Evolutionary conservation across 495 filamentous ascomycete genomes (phyloP).

Genomic region (Penicillium pancosmium): DNA sequence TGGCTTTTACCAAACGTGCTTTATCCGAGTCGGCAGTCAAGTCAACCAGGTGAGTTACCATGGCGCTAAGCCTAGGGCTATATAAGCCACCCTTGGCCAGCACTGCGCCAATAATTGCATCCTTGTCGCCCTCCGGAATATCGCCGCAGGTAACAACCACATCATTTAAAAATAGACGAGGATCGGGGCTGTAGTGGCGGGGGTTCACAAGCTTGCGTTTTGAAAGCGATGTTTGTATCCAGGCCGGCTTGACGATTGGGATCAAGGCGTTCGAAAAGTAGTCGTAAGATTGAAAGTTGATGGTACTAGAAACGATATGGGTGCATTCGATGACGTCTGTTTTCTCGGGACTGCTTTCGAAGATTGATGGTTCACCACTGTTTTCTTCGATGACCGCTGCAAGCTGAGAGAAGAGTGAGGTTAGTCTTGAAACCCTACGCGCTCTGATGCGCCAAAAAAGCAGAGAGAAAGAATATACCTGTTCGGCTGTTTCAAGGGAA

Average conservation of each 20-base stretch:
- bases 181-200: constrained; percentile 86
- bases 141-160: constrained; percentile 76
- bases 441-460: constrained; percentile 7
- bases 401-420: constrained; percentile 26
- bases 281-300: constrained; percentile 84
- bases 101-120: constrained; percentile 88
- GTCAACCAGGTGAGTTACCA: constrained; percentile 88
- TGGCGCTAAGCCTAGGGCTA: constrained; percentile 63
- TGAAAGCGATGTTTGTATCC: constrained; percentile 69
- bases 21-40: constrained; percentile 74
- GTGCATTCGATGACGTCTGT: constrained; percentile 64
- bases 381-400: constrained; percentile 48
- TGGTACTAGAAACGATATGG: constrained; percentile 81
- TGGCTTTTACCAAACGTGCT: constrained; percentile 63
- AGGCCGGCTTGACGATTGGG: constrained; percentile 81
- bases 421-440: constrained; percentile 7
- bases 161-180: constrained; percentile 83
- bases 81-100: constrained; percentile 87
- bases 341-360: constrained; percentile 45
- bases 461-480: constrained; percentile 29
- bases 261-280: constrained; percentile 71
- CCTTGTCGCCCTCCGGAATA: constrained; percentile 85
- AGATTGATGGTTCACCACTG: constrained; percentile 54
- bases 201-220: constrained; percentile 74
- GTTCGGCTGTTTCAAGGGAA: constrained; percentile 43